Percentiles rank a stretch among this genome's conserved stretches.
Conservation (phyloP, 352 stramenopile species). For the Pythium biforme region DNA sequence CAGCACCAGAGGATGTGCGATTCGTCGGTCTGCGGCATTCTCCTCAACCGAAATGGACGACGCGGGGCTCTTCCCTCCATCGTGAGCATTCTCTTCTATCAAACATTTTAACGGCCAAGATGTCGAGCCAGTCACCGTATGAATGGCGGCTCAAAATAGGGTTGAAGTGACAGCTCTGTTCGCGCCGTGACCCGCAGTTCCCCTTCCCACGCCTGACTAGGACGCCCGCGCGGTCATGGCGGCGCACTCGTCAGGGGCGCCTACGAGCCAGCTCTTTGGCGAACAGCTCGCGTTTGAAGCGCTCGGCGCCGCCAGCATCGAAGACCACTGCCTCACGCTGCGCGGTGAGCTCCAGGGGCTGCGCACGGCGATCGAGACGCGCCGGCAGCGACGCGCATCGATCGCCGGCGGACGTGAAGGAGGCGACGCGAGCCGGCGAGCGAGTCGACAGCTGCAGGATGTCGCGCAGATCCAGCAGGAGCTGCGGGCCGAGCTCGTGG, state of each 20-base stretch:
- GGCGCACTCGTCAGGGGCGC: no score
- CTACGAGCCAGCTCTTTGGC: not conserved
- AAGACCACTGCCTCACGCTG: conserved; percentile 10
- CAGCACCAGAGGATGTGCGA: no score
- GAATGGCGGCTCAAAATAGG: not conserved
- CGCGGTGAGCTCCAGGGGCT: conserved; percentile 7
- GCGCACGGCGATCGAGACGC: conserved; percentile 5
- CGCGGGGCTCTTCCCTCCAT: no score
- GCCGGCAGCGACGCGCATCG: conserved; percentile 2
- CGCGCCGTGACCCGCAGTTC: no score
- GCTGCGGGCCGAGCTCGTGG: conserved; percentile 43
- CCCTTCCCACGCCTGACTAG: no score
- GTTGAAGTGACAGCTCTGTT: not conserved
- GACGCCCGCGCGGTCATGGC: no score
- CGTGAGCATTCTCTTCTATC: no score
- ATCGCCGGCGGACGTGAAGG: not conserved
- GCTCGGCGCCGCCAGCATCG: conserved; percentile 3
- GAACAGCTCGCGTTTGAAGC: conserved; percentile 5
- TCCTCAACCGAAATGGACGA: no score
- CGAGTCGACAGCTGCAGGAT: not conserved
- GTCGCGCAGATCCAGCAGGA: conserved; percentile 23
- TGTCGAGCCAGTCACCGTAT: no score
- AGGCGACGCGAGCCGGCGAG: not conserved
- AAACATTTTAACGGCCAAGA: no score
- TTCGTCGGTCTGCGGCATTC: no score